A percentile compares a stretch with the other conserved stretches of the same genome.
phyloP scores from a whole-genome alignment of 2,329 filamentous ascomycete species.

The Bipolaris zeicola region DNA sequence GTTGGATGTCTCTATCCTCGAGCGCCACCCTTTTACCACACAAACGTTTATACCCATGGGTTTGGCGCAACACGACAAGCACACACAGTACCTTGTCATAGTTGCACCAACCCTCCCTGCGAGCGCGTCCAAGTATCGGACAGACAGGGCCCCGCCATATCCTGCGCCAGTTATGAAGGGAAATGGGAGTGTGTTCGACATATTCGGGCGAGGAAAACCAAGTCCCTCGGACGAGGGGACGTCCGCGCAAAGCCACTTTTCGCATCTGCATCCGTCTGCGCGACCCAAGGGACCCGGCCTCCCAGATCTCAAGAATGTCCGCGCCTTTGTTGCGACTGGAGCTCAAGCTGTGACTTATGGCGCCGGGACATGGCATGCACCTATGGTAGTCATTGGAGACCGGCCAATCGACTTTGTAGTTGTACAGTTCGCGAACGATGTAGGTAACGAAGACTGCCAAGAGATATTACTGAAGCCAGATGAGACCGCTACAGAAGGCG shows the following conservation, averaged over 20 bases:
- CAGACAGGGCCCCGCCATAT: slow-evolving; percentile 49
- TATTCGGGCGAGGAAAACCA: slow-evolving; percentile 51
- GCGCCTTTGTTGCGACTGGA: slow-evolving; percentile 78
- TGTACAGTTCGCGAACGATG: slow-evolving; percentile 84
- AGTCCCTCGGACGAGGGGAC: slow-evolving; percentile 57
- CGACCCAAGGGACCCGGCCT: slow-evolving; percentile 60
- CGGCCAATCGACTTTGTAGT: slow-evolving; percentile 78
- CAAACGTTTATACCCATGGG: slow-evolving; percentile 89
- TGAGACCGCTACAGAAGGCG: slow-evolving; percentile 36
- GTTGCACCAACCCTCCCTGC: slow-evolving; percentile 78
- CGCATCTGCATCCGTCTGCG: slow-evolving; percentile 38
- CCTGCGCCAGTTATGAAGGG: slow-evolving; percentile 45
- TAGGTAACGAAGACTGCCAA: slow-evolving; percentile 85
- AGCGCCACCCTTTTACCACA: slow-evolving; percentile 90
- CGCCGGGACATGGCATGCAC: slow-evolving; percentile 92
- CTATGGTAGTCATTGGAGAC: slow-evolving; percentile 84
- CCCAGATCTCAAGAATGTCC: slow-evolving; percentile 72
- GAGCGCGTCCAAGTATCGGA: slow-evolving; percentile 36
- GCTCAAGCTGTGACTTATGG: slow-evolving; percentile 90
- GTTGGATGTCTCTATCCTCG: slow-evolving; percentile 76
- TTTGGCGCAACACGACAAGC: slow-evolving; percentile 53
- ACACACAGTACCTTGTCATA: slow-evolving; percentile 75
- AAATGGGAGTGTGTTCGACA: slow-evolving; percentile 42
- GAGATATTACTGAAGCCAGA: slow-evolving; percentile 62
- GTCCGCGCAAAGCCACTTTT: slow-evolving; percentile 39